These are phyloP conservation scores for Pseudophaeomoniella oleicola DNA, from an alignment of 2,329 filamentous ascomycete species.

Conservation along the genomic window DNA sequence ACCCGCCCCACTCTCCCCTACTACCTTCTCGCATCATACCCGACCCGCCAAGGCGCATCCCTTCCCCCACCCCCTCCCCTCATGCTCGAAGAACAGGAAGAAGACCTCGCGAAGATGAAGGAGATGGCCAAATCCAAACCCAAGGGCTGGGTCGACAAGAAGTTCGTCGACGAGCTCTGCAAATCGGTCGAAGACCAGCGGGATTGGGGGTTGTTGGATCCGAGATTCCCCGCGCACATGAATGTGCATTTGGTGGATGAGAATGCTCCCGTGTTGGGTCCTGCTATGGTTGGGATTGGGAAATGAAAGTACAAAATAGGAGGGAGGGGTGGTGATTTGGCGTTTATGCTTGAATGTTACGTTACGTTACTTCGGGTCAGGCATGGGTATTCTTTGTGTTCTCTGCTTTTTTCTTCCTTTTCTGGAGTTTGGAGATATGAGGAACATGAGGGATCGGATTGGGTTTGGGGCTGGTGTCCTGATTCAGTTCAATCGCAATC, in stretches of 20 bases:
- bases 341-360: too few relatives aligned
- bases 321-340: too few relatives aligned
- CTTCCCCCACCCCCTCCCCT: slow-evolving; percentile 25
- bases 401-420: too few relatives aligned
- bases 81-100: slow-evolving; percentile 32
- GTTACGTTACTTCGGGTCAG: too few relatives aligned
- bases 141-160: slow-evolving; percentile 24
- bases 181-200: slow-evolving; percentile 4
- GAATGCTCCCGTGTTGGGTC: too few relatives aligned
- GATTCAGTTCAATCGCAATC: too few relatives aligned
- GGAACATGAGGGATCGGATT: too few relatives aligned
- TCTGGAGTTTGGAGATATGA: too few relatives aligned
- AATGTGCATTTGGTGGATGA: neutral
- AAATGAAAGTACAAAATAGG: too few relatives aligned
- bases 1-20: slow-evolving; percentile 30
- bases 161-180: slow-evolving; percentile 21
- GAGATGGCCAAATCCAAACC: slow-evolving; percentile 23
- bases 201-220: neutral
- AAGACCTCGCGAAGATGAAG: slow-evolving; percentile 27
- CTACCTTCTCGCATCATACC: slow-evolving; percentile 30
- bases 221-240: neutral
- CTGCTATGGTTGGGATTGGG: too few relatives aligned
- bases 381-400: too few relatives aligned
- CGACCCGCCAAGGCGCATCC: slow-evolving; percentile 22
- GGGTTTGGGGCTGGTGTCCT: too few relatives aligned